Evolutionary conservation across 1,284 basidiomycete genomes (phyloP).

Genomic region (Apiotrichum brassicae): DNA sequence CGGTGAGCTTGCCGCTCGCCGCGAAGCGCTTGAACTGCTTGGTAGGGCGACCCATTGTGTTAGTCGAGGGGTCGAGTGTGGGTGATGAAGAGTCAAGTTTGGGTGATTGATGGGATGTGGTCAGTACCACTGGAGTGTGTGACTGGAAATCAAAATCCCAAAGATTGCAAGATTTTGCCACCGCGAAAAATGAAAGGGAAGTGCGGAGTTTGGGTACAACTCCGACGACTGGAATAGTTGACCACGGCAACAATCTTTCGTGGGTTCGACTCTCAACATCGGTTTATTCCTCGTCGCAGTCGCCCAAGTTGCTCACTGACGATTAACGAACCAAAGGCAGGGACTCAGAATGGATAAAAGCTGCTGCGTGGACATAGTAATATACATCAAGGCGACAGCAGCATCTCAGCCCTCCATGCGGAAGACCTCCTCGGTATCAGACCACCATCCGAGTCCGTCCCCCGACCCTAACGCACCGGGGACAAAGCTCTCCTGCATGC

Average conservation of each 20-base stretch:
- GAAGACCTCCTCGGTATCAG: constrained; percentile 63
- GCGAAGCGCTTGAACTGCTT: constrained; percentile 83
- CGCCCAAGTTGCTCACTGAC: too few species aligned
- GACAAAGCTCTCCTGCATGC: constrained; percentile 69
- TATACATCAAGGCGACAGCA: too few species aligned
- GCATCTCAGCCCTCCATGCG: constrained; percentile 54
- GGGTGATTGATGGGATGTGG: background rate
- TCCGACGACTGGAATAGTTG: background rate
- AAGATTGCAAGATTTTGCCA: background rate
- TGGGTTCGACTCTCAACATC: too few species aligned
- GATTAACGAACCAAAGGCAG: too few species aligned
- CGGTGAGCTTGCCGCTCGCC: constrained; percentile 76
- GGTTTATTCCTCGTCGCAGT: too few species aligned
- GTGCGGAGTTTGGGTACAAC: background rate
- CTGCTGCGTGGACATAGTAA: too few species aligned
- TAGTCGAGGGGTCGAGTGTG: constrained; percentile 1
- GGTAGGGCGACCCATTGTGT: constrained; percentile 55
- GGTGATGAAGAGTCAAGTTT: background rate
- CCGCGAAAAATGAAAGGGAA: background rate
- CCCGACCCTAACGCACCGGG: constrained; percentile 64
- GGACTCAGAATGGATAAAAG: too few species aligned
- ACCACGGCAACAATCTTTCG: too few species aligned
- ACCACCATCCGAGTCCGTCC: constrained; percentile 64
- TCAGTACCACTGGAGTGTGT: background rate
- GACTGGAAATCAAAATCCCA: background rate